Base-by-base conservation (phyloP, 2,329 filamentous ascomycete genomes). In the Trichoderma harzianum region DNA sequence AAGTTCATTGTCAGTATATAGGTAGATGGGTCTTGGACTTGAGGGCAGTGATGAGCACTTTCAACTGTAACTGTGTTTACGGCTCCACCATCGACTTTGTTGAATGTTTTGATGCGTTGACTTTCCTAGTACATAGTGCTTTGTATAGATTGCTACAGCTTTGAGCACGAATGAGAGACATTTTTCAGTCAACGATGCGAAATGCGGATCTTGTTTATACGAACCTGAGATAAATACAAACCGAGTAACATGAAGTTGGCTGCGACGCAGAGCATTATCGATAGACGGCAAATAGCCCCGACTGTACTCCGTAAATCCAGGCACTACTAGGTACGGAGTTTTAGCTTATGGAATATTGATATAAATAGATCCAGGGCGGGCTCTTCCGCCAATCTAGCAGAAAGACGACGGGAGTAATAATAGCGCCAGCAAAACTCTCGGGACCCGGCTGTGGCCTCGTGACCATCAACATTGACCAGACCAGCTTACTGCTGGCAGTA, bases 361-460 rank as follows among this genome's bases (percentile, higher is more conserved):
- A 68, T 32, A 68, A 68, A 68, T 68, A 68, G 65, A 60, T 43
- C 6, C 26, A 18, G 7, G 55, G 26, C 55, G 65, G 55, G 36
- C 55, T 68, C 36, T 68, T 51, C 32, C 28, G 65, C 14, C 39
- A 68, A 47, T 32, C 36, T 60, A 60, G 28, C 18, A 16, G 26
- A 60, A 60, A 30, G 30, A n/a, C 39, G 47, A n/a, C 18, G 16
- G 21, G 30, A 51, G 43, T n/a, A 51, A 53, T 12, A 12, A 53
- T 58, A 43, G 65, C 28, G 55, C 53, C 65, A 60, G 21, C 36
- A 68, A 43, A 43, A 60, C 57, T 60, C 26, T 39, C 65, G 26
- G 55, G 36, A 60, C 26, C 39, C 64, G 65, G 65, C 65, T 68
- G 34, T 24, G 65, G 36, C 65, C 65, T 68, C 65, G 55, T 68